phyloP scores from a whole-genome alignment of 2,329 filamentous ascomycete species.

The Parasarocladium wereldwijsianum region DNA sequence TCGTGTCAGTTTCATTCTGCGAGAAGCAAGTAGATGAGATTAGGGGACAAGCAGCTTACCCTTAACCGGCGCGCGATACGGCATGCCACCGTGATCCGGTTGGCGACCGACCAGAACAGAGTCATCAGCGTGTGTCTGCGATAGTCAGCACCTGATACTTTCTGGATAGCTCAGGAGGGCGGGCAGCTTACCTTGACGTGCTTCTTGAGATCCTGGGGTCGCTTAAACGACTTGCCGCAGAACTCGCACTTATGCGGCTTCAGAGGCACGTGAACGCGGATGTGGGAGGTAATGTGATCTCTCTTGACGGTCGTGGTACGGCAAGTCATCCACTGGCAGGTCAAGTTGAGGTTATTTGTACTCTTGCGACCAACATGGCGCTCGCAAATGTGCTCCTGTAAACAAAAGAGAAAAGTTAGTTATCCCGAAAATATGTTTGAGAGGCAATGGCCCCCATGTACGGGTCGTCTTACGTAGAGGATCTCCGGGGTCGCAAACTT shows the following conservation, averaged over 20 bases:
- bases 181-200: constrained; percentile 61
- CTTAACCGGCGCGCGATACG: constrained; percentile 41
- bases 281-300: constrained; percentile 98
- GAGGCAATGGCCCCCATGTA: not conserved
- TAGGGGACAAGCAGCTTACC: constrained; percentile 29
- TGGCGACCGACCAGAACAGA: constrained; percentile 51
- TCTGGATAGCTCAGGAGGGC: not conserved
- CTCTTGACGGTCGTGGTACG: constrained; percentile 95
- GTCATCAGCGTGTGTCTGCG: constrained; percentile 80
- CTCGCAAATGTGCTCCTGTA: constrained; percentile 91
- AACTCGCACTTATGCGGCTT: constrained; percentile 99
- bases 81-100: constrained; percentile 36
- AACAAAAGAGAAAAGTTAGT: too few relatives aligned
- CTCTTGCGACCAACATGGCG: constrained; percentile 97
- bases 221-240: constrained; percentile 98
- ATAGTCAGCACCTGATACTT: constrained; percentile 9
- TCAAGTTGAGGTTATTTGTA: constrained; percentile 96
- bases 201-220: constrained; percentile 97
- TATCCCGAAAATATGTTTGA: constrained; percentile 3
- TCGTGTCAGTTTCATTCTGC: too few relatives aligned
- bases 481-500: constrained; percentile 42
- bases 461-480: constrained; percentile 38
- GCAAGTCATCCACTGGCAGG: constrained; percentile 94
- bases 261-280: constrained; percentile 93
- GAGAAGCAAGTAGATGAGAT: constrained; percentile 11